Evolutionary conservation across 2,329 filamentous ascomycete genomes (phyloP).

Genomic region (Colletotrichum sansevieriae): DNA sequence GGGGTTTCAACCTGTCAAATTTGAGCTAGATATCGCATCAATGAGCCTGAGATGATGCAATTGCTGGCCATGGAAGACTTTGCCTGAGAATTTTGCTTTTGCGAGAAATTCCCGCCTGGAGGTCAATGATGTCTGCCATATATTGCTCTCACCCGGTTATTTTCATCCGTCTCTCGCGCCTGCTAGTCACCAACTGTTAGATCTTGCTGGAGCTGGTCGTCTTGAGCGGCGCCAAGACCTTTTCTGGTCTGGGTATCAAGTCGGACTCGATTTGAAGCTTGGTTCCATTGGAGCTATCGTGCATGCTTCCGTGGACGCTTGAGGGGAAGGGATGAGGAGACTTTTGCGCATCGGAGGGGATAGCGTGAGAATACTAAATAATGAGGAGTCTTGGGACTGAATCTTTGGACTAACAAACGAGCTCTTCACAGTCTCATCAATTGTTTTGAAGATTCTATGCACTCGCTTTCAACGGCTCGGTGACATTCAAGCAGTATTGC

Average conservation of each 20-base stretch:
- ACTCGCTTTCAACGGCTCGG: not conserved
- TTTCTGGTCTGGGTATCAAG: not conserved
- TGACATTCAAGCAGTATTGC: not conserved
- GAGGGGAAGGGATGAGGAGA: constrained; percentile 14
- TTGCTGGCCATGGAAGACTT: not conserved
- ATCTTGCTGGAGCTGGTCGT: not conserved
- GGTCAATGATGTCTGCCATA: too few relatives aligned
- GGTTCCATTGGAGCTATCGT: not conserved
- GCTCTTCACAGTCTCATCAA: not conserved
- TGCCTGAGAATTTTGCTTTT: not conserved
- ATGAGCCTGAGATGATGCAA: constrained; percentile 34
- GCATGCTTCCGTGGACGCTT: not conserved
- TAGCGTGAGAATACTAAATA: constrained; percentile 20
- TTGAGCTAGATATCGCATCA: constrained; percentile 27
- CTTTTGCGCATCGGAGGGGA: not conserved
- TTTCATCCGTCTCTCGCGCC: not conserved
- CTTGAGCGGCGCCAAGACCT: not conserved
- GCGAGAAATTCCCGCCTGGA: not conserved
- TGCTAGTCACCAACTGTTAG: not conserved
- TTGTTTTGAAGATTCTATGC: not conserved
- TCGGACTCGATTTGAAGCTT: not conserved
- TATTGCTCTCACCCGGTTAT: not conserved
- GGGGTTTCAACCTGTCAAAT: constrained; percentile 9
- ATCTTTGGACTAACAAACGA: too few relatives aligned
- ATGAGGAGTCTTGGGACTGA: constrained; percentile 3